A percentile compares a stretch with the other conserved stretches of the same genome.
phyloP scores from a whole-genome alignment of 2,329 filamentous ascomycete species.

The Arthrinium puccinioides region DNA sequence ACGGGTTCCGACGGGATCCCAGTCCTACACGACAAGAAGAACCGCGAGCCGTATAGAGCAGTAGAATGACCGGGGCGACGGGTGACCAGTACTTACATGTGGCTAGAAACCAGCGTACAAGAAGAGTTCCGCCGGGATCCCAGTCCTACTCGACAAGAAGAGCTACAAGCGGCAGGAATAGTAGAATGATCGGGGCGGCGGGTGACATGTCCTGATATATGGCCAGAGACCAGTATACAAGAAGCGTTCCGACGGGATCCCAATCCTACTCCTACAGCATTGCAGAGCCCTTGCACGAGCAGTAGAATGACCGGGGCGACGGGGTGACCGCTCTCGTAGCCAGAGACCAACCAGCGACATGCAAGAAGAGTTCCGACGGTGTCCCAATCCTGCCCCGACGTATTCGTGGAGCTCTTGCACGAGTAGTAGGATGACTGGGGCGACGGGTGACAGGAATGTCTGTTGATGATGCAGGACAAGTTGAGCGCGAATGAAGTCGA shows the following conservation, averaged over 20 bases:
- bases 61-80: slow-evolving; percentile 2
- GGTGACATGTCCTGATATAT: no score
- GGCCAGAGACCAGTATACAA: background rate
- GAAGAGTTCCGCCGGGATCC: background rate
- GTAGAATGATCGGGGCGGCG: background rate
- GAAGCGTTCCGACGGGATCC: slow-evolving; percentile 3
- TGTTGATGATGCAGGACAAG: background rate
- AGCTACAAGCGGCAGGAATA: background rate
- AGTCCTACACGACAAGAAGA: slow-evolving; percentile 2
- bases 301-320: slow-evolving; percentile 2
- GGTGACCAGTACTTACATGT: background rate
- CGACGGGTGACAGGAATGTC: background rate
- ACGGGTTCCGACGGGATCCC: slow-evolving; percentile 2
- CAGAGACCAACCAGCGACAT: background rate
- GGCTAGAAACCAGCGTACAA: background rate
- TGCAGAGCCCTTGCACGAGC: background rate
- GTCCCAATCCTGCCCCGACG: slow-evolving; percentile 1
- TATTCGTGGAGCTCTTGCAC: background rate
- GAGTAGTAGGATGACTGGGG: slow-evolving; percentile 3
- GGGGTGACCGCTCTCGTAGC: no score
- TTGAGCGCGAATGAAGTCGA: no score
- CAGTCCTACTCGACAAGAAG: background rate
- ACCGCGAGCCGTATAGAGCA: no score
- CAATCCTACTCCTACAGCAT: slow-evolving; percentile 2
- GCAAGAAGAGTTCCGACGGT: slow-evolving; percentile 1